These are phyloP conservation scores for Sphaerulina musiva DNA, from an alignment of 2,329 filamentous ascomycete species.

Conservation along the genomic window DNA sequence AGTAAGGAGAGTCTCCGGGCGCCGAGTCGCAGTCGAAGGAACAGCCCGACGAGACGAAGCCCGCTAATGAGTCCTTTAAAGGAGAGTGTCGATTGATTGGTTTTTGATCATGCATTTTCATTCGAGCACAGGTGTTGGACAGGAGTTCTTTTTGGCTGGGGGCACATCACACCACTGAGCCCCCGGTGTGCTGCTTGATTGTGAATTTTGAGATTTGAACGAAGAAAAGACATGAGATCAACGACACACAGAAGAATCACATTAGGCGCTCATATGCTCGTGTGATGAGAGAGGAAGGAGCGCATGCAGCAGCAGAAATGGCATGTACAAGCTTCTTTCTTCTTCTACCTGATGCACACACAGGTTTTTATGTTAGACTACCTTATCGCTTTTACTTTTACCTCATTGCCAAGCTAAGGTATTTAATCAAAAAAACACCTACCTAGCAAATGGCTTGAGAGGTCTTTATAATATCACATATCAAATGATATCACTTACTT, in stretches of 20 bases:
- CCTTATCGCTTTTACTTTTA: too few species aligned
- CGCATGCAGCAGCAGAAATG: too few species aligned
- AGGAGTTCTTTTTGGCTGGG: neutral
- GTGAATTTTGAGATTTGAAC: neutral
- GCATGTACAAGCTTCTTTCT: too few species aligned
- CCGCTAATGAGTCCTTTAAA: conserved; percentile 33
- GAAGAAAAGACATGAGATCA: neutral
- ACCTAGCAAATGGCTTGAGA: too few species aligned
- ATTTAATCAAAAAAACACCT: too few species aligned
- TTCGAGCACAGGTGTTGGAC: conserved; percentile 8
- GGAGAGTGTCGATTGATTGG: conserved; percentile 32
- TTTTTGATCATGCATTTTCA: conserved; percentile 6
- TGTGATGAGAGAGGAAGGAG: too few species aligned
- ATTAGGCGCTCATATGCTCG: neutral
- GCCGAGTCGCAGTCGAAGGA: conserved; percentile 44
- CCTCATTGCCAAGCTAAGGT: too few species aligned
- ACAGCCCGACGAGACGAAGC: conserved; percentile 45
- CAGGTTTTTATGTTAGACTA: too few species aligned
- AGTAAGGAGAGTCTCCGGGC: conserved; percentile 70
- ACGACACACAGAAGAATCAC: neutral
- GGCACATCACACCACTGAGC: neutral
- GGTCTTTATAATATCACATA: too few species aligned
- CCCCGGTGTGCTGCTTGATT: too few species aligned
- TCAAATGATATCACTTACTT: too few species aligned
- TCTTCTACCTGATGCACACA: too few species aligned